These are phyloP conservation scores for Colletotrichum trifolii DNA, from an alignment of 2,329 filamentous ascomycete species.

Conservation along the genomic window DNA sequence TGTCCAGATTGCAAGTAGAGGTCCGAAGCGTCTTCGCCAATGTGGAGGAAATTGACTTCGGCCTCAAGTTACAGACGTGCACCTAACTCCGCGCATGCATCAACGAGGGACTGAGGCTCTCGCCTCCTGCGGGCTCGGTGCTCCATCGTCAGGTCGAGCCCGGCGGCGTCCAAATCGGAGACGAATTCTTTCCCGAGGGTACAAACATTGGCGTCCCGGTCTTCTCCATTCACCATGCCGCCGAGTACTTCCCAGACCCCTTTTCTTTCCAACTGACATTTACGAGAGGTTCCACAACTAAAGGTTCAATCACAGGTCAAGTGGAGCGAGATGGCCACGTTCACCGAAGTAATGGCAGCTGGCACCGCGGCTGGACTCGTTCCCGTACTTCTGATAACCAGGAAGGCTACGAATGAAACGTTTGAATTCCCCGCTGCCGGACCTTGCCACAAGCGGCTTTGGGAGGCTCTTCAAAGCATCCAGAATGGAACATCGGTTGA, in stretches of 20 bases:
- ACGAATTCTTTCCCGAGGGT: constrained; percentile 3
- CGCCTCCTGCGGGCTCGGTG: constrained; percentile 11
- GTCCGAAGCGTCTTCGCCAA: constrained; percentile 4
- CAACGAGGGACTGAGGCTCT: constrained; percentile 20
- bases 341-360: constrained; percentile 17
- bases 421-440: constrained; percentile 1
- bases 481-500: constrained; percentile 3
- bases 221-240: constrained; percentile 22
- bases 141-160: constrained; percentile 12
- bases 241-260: constrained; percentile 12
- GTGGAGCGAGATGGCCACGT: constrained; percentile 8
- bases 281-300: constrained; percentile 64
- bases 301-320: background rate
- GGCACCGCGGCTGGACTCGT: constrained; percentile 15
- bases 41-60: constrained; percentile 11
- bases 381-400: constrained; percentile 6
- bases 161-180: constrained; percentile 6
- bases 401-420: constrained; percentile 14
- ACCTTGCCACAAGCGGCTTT: background rate
- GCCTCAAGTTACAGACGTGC: constrained; percentile 11
- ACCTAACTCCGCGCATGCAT: constrained; percentile 23
- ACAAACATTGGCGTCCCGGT: constrained; percentile 23
- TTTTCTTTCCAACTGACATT: constrained; percentile 57
- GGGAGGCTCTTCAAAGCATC: constrained; percentile 4
- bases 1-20: background rate